Evolutionary conservation across 2,329 filamentous ascomycete species (phyloP), one percentile per base, ranked within the genome.

Genomic region (Samsoniella hepiali): DNA sequence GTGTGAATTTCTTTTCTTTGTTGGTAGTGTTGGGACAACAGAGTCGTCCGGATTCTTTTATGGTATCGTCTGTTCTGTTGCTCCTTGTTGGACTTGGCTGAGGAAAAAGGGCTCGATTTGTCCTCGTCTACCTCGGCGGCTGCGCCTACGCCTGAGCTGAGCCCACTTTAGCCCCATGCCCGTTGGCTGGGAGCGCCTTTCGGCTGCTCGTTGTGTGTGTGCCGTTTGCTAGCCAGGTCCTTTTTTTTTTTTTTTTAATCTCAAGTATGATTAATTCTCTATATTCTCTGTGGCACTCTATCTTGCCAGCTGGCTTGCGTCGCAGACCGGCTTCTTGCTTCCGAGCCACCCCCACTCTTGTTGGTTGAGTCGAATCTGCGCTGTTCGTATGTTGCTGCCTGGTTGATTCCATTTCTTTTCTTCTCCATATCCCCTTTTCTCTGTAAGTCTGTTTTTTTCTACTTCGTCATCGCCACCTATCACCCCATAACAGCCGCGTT

Each of bases 271-370:
- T 29, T 29, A 4, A 27, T 31, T 27, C 27, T 27, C 45, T 31
- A 49, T 49, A 29, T 27, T 7, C 17, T 2, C 34, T 8, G 55
- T 9, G 55, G 55, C 40, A 45, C n/a, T 36, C 31, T 49, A 58
- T 58, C 42, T 49, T 49, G 44, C 56, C 56, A 49, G 56, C 56
- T 58, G 56, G 42, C 32, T 27, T 58, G 56, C 56, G 47, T 58
- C 44, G 38, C 42, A 15, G 44, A 29, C 56, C 56, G 56, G 56
- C 56, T 49, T 38, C 56, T 49, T 22, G 22, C 56, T 58, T 58
- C 44, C 56, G 56, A 10, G 11, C 7, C 32, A 58, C 56, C 44
- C 22, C 54, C 56, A 49, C 56, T 58, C 56, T 58, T 34, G 56
- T 58, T 58, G 56, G 56, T 58, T 49, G 56, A 58, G 32, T 56